Evolutionary conservation across 805 yeast genomes (phyloP).

Genomic region (Yueomyces sp.): DNA sequence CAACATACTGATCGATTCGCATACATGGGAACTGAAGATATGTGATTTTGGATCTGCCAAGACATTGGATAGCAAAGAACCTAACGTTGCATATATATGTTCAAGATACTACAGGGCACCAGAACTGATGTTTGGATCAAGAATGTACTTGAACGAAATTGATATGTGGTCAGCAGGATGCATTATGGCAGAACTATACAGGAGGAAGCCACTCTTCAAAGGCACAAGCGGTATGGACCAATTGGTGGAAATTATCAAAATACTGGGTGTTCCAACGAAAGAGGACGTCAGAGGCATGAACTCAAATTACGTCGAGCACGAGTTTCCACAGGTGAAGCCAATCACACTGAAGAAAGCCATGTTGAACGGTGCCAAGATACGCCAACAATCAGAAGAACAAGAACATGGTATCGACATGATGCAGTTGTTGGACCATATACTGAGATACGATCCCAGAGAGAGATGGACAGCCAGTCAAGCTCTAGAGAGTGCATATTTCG

Average conservation of each 20-base stretch:
- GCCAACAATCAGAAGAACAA: neutral
- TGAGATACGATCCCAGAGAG: conserved; percentile 57
- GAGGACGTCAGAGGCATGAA: conserved; percentile 91
- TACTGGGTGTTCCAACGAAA: conserved; percentile 79
- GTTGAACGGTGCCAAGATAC: conserved; percentile 32
- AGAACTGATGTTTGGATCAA: conserved; percentile 92
- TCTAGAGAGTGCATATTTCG: conserved; percentile 18
- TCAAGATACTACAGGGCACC: conserved; percentile 97
- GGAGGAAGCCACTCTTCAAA: conserved; percentile 95
- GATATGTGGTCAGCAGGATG: conserved; percentile 98
- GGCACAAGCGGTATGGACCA: conserved; percentile 98
- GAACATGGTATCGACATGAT: conserved; percentile 22
- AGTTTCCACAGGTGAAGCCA: conserved; percentile 78
- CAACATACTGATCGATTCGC: conserved; percentile 71
- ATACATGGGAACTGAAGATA: conserved; percentile 69
- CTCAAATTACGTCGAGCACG: conserved; percentile 93
- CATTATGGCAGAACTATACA: conserved; percentile 90
- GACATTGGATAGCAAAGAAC: conserved; percentile 75
- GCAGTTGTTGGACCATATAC: conserved; percentile 38
- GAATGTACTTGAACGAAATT: conserved; percentile 89
- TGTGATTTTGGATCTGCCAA: conserved; percentile 97
- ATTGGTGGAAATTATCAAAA: conserved; percentile 89
- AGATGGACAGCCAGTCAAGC: conserved; percentile 42
- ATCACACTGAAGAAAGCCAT: conserved; percentile 59
- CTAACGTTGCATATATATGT: conserved; percentile 92